Evolutionary conservation across 768 basidiomycete genomes (phyloP).

Genomic region (Daedaleopsis sinensis): DNA sequence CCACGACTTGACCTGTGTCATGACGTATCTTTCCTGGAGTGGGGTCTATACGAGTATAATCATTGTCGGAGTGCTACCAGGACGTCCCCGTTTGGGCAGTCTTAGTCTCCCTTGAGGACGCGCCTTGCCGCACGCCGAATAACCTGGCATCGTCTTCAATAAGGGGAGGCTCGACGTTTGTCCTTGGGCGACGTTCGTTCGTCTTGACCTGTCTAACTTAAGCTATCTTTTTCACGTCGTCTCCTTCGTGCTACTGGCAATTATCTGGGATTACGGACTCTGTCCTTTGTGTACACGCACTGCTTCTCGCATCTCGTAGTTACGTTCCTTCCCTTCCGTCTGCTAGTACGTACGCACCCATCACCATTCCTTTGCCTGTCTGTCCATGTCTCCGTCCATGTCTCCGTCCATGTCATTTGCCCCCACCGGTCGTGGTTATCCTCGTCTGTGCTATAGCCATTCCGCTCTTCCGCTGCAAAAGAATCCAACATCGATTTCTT

Average conservation of each 20-base stretch:
- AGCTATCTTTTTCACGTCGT: constrained; percentile 21
- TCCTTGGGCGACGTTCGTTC: not conserved
- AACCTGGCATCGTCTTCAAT: constrained; percentile 4
- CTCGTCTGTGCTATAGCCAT: constrained; percentile 7
- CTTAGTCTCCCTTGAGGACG: constrained; percentile 4
- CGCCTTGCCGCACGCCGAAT: constrained; percentile 5
- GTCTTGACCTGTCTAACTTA: constrained; percentile 23
- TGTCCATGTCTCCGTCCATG: not conserved
- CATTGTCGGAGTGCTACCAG: constrained; percentile 13
- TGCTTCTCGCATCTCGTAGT: constrained; percentile 26
- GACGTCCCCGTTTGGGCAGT: constrained; percentile 2
- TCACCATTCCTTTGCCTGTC: constrained; percentile 11
- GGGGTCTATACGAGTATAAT: constrained; percentile 28
- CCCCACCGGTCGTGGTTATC: not conserved
- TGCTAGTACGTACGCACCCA: constrained; percentile 21
- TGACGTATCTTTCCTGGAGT: constrained; percentile 11
- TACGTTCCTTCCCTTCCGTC: constrained; percentile 15
- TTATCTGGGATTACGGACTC: constrained; percentile 29
- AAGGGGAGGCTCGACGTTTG: constrained; percentile 8
- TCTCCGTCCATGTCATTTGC: constrained; percentile 2
- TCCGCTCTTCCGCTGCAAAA: constrained; percentile 5
- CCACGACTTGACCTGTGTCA: constrained; percentile 27
- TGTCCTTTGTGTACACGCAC: constrained; percentile 28
- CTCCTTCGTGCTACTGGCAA: constrained; percentile 19
- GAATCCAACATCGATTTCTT: constrained; percentile 4